A percentile compares a stretch with the other conserved stretches of the same genome.
Conservation (phyloP, 352 stramenopile species). For the Phytophthora constricta region DNA sequence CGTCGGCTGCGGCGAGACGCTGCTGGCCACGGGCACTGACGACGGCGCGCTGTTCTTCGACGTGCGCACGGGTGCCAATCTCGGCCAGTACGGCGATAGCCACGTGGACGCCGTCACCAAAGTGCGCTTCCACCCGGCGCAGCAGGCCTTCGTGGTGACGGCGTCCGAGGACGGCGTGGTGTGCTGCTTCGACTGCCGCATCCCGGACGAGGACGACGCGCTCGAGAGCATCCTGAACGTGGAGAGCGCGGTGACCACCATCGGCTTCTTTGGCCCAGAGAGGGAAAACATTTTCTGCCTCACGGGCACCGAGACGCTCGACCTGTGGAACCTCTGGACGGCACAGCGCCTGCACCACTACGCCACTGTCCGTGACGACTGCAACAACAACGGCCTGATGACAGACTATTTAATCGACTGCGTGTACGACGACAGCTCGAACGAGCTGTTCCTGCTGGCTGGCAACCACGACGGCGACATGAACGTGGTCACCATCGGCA, state of each 20-base stretch:
- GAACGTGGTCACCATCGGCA: constrained; percentile 76
- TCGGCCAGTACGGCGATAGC: constrained; percentile 88
- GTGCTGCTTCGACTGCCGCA: constrained; percentile 89
- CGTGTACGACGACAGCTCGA: constrained; percentile 75
- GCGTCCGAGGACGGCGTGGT: constrained; percentile 92
- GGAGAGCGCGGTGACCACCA: constrained; percentile 86
- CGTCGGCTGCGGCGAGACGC: constrained; percentile 77
- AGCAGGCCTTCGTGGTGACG: constrained; percentile 83
- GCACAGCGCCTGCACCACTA: constrained; percentile 87
- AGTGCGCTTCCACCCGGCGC: constrained; percentile 86
- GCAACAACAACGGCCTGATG: constrained; percentile 60
- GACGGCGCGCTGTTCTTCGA: constrained; percentile 87
- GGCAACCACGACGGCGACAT: constrained; percentile 81
- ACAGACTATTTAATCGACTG: constrained; percentile 91
- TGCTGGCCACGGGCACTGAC: constrained; percentile 75
- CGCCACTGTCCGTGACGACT: constrained; percentile 74
- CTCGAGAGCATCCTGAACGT: constrained; percentile 91
- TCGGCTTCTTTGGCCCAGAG: constrained; percentile 89
- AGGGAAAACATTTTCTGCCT: constrained; percentile 86
- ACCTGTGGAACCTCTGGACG: constrained; percentile 90
- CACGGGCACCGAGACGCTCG: constrained; percentile 89
- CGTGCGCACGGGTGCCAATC: constrained; percentile 66
- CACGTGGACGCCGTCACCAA: constrained; percentile 90
- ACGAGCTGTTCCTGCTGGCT: constrained; percentile 79
- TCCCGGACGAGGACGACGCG: constrained; percentile 87